Evolutionary conservation across 2,329 filamentous ascomycete species (phyloP), one percentile per base, ranked within the genome.

Genomic region (Raffaelea deltoideospora): DNA sequence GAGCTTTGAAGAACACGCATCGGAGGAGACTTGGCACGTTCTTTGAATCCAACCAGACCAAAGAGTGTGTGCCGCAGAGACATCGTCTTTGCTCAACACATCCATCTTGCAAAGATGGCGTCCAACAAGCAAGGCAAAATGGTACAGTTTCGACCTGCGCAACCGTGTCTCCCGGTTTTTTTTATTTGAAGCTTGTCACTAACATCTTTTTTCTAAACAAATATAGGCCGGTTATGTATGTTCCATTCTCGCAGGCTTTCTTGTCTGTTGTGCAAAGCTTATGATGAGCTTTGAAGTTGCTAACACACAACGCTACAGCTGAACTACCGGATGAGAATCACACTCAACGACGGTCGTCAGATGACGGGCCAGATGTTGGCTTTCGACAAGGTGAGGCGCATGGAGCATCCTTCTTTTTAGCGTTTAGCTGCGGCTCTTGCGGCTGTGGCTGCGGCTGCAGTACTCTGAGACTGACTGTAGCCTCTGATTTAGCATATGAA

Each of bases 301-400:
- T 58, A 44, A 56, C 47, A 14, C 22, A n/a, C 6, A 30, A 38
- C 44, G 44, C 51, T 40, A 55, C 43, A 96, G 90, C 93, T 98
- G 72, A 96, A 98, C 68, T 96, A 93, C 70, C 85, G 88, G 62
- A 96, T 98, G 87, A 80, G 88, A 56, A 80, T 95, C 46, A 96
- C 87, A 39, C 72, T 98, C 58, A 85, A 84, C 54, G 90, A 98
- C 64, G 85, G 85, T 46, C 79, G 90, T 53, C 85, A 95, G 60
- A 92, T 98, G 78, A 87, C 86, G 29, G 90, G 87, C 43, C 86
- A 96, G 60, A 94, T 98, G 84, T 74, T 98, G 48, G 90, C 90
- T 37, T 98, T 96, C 53, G 90, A 98, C 61, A 96, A 96, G 41
- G 41, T 39, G 13, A 14, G 75, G 22, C 18, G 9, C 14, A 11